Base-by-base conservation (phyloP, 2,329 filamentous ascomycete species). In the Rasamsonia emersonii region DNA sequence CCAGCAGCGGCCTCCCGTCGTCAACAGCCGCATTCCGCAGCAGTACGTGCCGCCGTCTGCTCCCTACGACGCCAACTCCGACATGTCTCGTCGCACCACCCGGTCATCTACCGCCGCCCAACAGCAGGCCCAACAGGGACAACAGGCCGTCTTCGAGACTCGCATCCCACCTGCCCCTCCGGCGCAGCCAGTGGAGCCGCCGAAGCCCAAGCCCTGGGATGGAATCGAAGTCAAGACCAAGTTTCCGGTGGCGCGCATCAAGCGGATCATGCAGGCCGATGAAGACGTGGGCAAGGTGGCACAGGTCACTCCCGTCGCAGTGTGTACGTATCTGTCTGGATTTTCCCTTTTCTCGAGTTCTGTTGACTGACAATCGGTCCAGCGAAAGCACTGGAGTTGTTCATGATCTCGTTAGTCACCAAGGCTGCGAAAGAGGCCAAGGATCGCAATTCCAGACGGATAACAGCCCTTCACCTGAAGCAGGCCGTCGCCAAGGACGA, bases 251-350 rank as follows among this genome's bases (percentile, higher is more conserved):
- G 91, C 91, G 9, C 75, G 91, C 40, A 98, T 98, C 67, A 98
- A 98, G 70, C 79, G 91, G 31, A 96, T 98, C 51, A 96, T 98
- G 91, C 91, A 98, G 63, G 89, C 89, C 8, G 91, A 98, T 53
- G 91, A 98, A 54, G 91, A 98, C 56, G 88, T 98, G 0, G 91
- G 91, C 40, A 98, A 98, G 64, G 91, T 98, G 7, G 88, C 91
- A 3, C 91, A 98, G 61, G 91, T 96, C 40, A 95, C 91, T 1
- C 89, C 89, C 10, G 93, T 94, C 35, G 91, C 89, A 16, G 89
- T 96, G 26, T 77, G 75, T 77, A 70, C 52, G 73, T 58, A 9
- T 43, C 10, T 18, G 21, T n/a, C 29, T 13, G 9, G 24, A 13
- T 36, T 23, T 26, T 24, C 27, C 17, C 18, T 26, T 33, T 10